A percentile compares a stretch with the other conserved stretches of the same genome.
These are phyloP conservation scores for Aspergillus sp. DNA, from an alignment of 2,329 filamentous ascomycete genomes.

Conservation along the genomic window DNA sequence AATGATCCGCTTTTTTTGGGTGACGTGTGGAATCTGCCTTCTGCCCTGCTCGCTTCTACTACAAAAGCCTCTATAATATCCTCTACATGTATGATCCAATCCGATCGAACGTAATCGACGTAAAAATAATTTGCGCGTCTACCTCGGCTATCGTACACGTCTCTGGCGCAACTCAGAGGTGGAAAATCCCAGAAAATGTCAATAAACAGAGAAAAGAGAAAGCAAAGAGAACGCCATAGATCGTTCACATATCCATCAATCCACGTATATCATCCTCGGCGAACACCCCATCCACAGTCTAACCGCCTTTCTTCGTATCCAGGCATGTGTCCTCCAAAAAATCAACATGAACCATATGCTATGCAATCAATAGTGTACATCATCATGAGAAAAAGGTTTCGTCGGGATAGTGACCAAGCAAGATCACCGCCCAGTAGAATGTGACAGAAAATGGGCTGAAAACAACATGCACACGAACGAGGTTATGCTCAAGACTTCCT, in stretches of 20 bases:
- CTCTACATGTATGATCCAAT: no score
- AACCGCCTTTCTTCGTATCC: neutral
- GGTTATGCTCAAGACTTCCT: constrained; percentile 30
- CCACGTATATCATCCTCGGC: constrained; percentile 1
- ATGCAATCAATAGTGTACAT: constrained; percentile 16
- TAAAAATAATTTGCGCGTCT: neutral
- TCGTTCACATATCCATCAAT: neutral
- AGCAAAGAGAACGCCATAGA: neutral
- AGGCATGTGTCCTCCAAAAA: neutral
- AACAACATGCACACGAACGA: constrained; percentile 1
- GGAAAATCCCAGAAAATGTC: neutral
- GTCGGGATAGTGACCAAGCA: constrained; percentile 7
- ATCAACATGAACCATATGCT: constrained; percentile 6
- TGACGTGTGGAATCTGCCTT: neutral
- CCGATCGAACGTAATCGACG: no score
- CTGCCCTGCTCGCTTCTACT: neutral
- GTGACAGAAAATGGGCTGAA: constrained; percentile 3
- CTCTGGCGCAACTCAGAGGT: neutral
- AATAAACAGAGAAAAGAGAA: neutral
- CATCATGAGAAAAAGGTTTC: constrained; percentile 8
- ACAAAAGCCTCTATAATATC: neutral
- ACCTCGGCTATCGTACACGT: constrained; percentile 7
- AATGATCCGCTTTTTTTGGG: neutral
- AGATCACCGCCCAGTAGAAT: constrained; percentile 8
- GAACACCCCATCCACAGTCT: no score